These are phyloP conservation scores for Arabis alpina DNA, from an alignment of 345 rosid species.

Conservation along the genomic window DNA sequence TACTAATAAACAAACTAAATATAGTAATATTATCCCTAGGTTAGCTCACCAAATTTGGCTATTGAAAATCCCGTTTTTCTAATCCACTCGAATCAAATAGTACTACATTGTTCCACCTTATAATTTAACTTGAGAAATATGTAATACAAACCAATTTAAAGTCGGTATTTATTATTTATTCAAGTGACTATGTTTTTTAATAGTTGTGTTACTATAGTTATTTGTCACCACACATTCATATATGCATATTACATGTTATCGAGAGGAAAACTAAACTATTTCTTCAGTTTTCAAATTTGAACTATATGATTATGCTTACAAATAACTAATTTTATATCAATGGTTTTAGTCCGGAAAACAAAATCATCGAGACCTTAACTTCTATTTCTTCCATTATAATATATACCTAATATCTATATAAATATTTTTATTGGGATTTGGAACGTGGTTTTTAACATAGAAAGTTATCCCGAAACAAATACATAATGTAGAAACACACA, in stretches of 20 bases:
- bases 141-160: not conserved
- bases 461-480: slow-evolving; percentile 21
- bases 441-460: slow-evolving; percentile 20
- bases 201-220: too few species aligned
- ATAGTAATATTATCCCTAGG: slow-evolving; percentile 21
- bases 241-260: too few species aligned
- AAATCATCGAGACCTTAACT: not conserved
- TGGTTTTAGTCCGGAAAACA: not conserved
- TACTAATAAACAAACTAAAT: slow-evolving; percentile 10
- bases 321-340: not conserved
- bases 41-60: slow-evolving; percentile 25
- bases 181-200: too few species aligned
- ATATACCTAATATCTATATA: not conserved
- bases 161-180: not conserved
- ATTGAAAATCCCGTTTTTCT: not conserved
- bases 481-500: slow-evolving; percentile 23
- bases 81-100: not conserved
- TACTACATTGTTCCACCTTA: not conserved
- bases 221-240: too few species aligned
- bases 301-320: slow-evolving; percentile 7
- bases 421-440: slow-evolving; percentile 6
- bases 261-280: too few species aligned
- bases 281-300: not conserved
- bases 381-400: not conserved
- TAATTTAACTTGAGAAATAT: not conserved